phyloP scores from a whole-genome alignment of 1,139 yeast genomes.

The Sugiyamaella neomexicana region DNA sequence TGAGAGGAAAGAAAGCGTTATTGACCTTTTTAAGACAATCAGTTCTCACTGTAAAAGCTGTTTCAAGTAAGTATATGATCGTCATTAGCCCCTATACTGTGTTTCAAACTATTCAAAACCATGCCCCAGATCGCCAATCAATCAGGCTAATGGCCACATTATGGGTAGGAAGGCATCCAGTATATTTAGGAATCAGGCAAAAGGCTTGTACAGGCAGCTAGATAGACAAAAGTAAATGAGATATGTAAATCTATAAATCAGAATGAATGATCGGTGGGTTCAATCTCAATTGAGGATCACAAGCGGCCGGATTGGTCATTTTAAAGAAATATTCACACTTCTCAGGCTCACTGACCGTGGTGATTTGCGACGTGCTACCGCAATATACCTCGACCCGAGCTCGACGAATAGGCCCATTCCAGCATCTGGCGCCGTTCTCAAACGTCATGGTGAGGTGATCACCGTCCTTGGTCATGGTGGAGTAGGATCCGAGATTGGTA shows the following conservation, averaged over 20 bases:
- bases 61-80: no score
- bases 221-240: neutral
- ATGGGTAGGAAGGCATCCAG: no score
- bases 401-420: conserved; percentile 90
- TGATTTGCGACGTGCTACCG: conserved; percentile 56
- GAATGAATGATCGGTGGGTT: conserved; percentile 14
- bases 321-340: conserved; percentile 75
- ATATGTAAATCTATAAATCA: conserved; percentile 15
- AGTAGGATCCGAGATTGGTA: conserved; percentile 56
- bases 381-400: conserved; percentile 68
- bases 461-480: conserved; percentile 29
- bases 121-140: no score
- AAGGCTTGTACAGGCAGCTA: neutral
- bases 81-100: no score
- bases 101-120: no score
- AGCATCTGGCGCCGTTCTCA: conserved; percentile 76
- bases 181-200: no score
- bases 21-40: no score
- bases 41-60: no score
- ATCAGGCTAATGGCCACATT: no score
- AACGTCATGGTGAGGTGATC: conserved; percentile 42
- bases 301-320: conserved; percentile 69
- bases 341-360: conserved; percentile 81
- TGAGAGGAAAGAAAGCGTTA: no score
- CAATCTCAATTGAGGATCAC: conserved; percentile 38